Conservation (phyloP, 306 rosid species). For the Medicago lupulina region DNA sequence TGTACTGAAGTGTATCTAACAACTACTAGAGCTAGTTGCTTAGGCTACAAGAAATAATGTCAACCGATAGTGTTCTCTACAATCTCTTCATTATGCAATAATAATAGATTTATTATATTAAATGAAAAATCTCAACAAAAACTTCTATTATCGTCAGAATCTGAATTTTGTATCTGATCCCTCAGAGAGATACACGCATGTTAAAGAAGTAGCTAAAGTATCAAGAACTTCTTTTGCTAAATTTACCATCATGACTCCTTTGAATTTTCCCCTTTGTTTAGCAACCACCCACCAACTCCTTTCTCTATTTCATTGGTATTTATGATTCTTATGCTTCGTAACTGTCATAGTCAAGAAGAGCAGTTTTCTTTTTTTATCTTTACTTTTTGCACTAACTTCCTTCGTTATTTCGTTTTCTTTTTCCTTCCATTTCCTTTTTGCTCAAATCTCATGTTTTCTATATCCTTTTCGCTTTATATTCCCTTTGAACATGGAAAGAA, state of each 20-base stretch:
- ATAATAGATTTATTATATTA: too few species aligned
- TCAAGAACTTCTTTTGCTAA: neutral
- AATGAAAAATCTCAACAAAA: too few species aligned
- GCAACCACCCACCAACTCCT: conserved; percentile 19
- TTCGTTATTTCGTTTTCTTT: conserved; percentile 24
- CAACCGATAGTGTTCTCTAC: too few species aligned
- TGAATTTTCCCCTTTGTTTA: neutral
- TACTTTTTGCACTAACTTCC: conserved; percentile 17
- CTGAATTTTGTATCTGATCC: conserved; percentile 32
- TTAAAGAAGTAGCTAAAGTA: conserved; percentile 11
- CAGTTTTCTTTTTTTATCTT: neutral
- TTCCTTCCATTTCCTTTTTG: conserved; percentile 32
- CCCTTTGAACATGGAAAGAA: conserved; percentile 42
- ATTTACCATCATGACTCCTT: conserved; percentile 13
- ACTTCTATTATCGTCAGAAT: conserved; percentile 29
- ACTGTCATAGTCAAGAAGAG: conserved; percentile 14
- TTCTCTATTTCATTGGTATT: conserved; percentile 2
- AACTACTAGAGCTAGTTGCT: too few species aligned
- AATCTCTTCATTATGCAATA: too few species aligned
- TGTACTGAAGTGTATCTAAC: too few species aligned
- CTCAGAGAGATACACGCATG: neutral
- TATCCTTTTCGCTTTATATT: conserved; percentile 24
- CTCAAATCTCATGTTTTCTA: conserved; percentile 34
- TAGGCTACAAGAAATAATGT: too few species aligned
- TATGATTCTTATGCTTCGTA: conserved; percentile 28